These are phyloP conservation scores for Aspergillus calidoustus DNA, from an alignment of 2,329 filamentous ascomycete genomes.

Conservation along the genomic window DNA sequence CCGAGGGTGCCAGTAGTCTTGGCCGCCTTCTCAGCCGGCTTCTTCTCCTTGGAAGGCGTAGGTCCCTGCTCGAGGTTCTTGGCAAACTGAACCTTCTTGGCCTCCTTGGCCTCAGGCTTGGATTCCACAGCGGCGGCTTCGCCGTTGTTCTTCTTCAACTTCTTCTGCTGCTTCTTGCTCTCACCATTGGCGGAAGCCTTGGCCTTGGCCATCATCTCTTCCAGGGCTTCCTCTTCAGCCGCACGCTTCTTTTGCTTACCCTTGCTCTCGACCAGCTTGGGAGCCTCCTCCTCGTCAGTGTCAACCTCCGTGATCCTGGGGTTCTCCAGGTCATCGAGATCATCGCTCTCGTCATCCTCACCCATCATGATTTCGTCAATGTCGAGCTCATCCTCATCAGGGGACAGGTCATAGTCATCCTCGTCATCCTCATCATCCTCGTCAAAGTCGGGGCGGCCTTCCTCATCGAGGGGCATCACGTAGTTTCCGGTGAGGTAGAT, in stretches of 20 bases:
- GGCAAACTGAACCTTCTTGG: constrained; percentile 98
- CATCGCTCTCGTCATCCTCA: constrained; percentile 70
- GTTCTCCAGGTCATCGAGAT: constrained; percentile 76
- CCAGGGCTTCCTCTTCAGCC: constrained; percentile 72
- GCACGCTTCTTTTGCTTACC: constrained; percentile 96
- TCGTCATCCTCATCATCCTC: constrained; percentile 66
- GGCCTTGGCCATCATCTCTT: constrained; percentile 80
- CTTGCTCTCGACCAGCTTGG: constrained; percentile 52
- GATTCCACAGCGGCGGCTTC: constrained; percentile 68
- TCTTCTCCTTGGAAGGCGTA: constrained; percentile 66
- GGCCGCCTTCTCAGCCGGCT: constrained; percentile 40
- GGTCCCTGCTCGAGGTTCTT: constrained; percentile 98
- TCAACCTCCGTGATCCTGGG: constrained; percentile 84
- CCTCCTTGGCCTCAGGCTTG: constrained; percentile 58
- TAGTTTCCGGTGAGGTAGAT: constrained; percentile 97
- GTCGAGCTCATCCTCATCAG: constrained; percentile 77
- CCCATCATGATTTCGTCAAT: constrained; percentile 56
- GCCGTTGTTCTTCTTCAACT: constrained; percentile 98
- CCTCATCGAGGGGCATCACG: constrained; percentile 70
- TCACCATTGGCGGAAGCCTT: constrained; percentile 63
- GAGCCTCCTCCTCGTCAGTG: constrained; percentile 73
- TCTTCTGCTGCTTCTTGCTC: constrained; percentile 97
- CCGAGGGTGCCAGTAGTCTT: constrained; percentile 65
- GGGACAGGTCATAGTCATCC: constrained; percentile 79
- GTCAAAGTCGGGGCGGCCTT: constrained; percentile 44